Evolutionary conservation across 495 filamentous ascomycete species (phyloP).

Genomic region (Daldinia caldariorum): DNA sequence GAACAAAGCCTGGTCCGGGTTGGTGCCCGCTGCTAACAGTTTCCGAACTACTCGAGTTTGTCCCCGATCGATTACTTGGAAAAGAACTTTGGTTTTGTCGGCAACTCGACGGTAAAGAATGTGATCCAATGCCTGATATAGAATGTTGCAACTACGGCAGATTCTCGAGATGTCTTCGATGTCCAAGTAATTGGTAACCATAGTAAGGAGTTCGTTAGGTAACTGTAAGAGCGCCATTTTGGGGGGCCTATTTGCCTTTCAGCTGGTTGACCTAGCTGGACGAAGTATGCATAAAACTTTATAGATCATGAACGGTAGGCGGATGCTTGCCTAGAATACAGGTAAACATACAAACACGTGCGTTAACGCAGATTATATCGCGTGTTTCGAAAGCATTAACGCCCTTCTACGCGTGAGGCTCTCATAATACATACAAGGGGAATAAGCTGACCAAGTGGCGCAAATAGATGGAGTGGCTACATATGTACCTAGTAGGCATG

Average conservation of each 20-base stretch:
- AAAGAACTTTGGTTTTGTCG: background rate
- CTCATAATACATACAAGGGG: background rate
- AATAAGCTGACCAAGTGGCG: conserved; percentile 2
- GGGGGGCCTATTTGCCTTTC: background rate
- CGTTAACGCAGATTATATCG: background rate
- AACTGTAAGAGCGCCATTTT: conserved; percentile 12
- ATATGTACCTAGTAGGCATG: no score
- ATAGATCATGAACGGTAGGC: background rate
- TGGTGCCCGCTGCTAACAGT: conserved; percentile 11
- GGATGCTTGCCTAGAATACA: background rate
- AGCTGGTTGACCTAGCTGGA: background rate
- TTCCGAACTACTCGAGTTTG: background rate
- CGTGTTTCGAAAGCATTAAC: background rate
- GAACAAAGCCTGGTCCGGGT: background rate
- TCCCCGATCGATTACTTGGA: background rate
- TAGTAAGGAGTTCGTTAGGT: conserved; percentile 14
- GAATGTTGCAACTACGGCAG: conserved; percentile 9
- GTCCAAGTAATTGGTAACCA: background rate
- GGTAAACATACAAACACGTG: background rate
- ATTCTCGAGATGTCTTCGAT: background rate
- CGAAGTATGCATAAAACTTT: no score
- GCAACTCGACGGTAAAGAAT: conserved; percentile 7
- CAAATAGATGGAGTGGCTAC: background rate
- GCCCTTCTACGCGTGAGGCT: background rate
- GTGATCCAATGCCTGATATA: background rate